phyloP scores from a whole-genome alignment of 306 rosid species.

The Castanospermum australe region DNA sequence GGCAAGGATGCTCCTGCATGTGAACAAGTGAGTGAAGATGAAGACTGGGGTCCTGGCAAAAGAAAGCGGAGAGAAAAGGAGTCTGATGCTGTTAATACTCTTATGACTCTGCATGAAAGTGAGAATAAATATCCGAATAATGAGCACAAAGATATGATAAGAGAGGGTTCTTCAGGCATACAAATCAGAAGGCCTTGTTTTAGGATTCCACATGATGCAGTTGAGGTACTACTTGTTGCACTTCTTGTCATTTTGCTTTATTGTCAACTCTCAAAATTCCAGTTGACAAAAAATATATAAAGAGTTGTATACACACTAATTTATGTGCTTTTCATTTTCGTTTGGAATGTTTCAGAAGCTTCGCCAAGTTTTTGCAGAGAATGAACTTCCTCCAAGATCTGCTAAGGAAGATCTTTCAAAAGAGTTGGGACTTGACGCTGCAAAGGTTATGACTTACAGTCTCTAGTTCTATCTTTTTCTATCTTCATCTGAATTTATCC shows the following conservation, averaged over 20 bases:
- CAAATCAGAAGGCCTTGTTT: slow-evolving; percentile 57
- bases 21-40: slow-evolving; percentile 88
- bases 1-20: slow-evolving; percentile 73
- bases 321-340: slow-evolving; percentile 14
- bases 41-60: slow-evolving; percentile 93
- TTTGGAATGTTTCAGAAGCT: slow-evolving; percentile 65
- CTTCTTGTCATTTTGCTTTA: slow-evolving; percentile 12
- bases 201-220: slow-evolving; percentile 74
- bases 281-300: not conserved
- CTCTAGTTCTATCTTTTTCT: slow-evolving; percentile 9
- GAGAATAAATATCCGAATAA: slow-evolving; percentile 46
- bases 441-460: slow-evolving; percentile 55
- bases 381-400: slow-evolving; percentile 80
- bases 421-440: slow-evolving; percentile 81
- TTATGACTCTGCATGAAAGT: slow-evolving; percentile 81
- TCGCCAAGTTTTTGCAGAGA: slow-evolving; percentile 75
- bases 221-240: slow-evolving; percentile 58
- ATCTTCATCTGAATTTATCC: not conserved
- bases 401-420: slow-evolving; percentile 75
- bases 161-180: slow-evolving; percentile 29
- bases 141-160: slow-evolving; percentile 23
- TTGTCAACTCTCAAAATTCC: not conserved
- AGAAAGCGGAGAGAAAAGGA: slow-evolving; percentile 76
- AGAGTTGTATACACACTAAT: not conserved
- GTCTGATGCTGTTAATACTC: slow-evolving; percentile 88